Conservation (phyloP, 2,329 filamentous ascomycete genomes). For the Aspergillus tamarii region DNA sequence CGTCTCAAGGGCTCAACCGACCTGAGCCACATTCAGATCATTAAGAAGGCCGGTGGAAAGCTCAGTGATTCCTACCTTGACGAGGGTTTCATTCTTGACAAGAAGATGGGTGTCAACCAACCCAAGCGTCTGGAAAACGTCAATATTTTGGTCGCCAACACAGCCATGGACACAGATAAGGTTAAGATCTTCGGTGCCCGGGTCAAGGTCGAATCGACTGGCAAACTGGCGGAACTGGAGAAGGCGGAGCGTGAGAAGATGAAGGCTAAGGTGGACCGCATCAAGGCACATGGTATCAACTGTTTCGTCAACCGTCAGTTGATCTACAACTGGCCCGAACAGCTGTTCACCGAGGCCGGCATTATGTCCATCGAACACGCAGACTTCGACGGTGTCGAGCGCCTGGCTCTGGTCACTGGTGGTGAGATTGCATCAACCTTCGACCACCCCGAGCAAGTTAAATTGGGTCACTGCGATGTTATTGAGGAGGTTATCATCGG, state of each 20-base stretch:
- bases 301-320: slow-evolving; percentile 99
- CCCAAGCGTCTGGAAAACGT: slow-evolving; percentile 96
- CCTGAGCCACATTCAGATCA: slow-evolving; percentile 97
- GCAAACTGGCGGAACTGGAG: slow-evolving; percentile 96
- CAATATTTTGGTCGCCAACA: slow-evolving; percentile 97
- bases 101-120: slow-evolving; percentile 98
- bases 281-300: slow-evolving; percentile 98
- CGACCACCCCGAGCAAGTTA: slow-evolving; percentile 95
- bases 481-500: slow-evolving; percentile 99
- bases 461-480: slow-evolving; percentile 90
- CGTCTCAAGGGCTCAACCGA: slow-evolving; percentile 88
- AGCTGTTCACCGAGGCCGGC: slow-evolving; percentile 95
- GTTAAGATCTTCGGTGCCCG: slow-evolving; percentile 99
- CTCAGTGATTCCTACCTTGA: slow-evolving; percentile 96
- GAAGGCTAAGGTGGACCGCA: slow-evolving; percentile 98
- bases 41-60: slow-evolving; percentile 99
- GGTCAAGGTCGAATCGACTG: slow-evolving; percentile 94
- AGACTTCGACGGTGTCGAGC: slow-evolving; percentile 97
- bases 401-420: slow-evolving; percentile 90
- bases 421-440: slow-evolving; percentile 98
- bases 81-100: slow-evolving; percentile 97
- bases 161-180: slow-evolving; percentile 99
- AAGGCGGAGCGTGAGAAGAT: slow-evolving; percentile 99
- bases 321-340: slow-evolving; percentile 99
- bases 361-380: slow-evolving; percentile 99